Percentiles rank a stretch among this genome's conserved stretches.
These are phyloP conservation scores for Colletotrichum tropicicola DNA, from an alignment of 2,329 filamentous ascomycete species.

Conservation along the genomic window DNA sequence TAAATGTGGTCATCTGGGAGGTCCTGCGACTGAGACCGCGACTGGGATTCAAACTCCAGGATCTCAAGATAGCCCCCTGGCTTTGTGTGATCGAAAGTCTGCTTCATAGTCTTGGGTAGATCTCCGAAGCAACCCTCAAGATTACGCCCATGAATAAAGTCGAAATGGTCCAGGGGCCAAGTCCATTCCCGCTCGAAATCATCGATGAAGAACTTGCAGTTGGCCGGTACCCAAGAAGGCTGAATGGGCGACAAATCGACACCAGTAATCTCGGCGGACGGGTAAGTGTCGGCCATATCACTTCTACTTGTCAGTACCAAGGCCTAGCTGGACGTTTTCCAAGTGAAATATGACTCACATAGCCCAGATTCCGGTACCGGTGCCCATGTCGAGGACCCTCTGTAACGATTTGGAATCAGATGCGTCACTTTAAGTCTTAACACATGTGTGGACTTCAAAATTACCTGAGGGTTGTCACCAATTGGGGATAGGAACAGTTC, in stretches of 20 bases:
- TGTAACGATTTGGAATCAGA: constrained; percentile 25
- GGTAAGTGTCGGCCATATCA: constrained; percentile 55
- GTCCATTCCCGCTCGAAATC: constrained; percentile 55
- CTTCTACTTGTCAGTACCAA: constrained; percentile 41
- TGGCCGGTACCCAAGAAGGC: constrained; percentile 46
- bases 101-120: constrained; percentile 62
- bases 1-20: background rate
- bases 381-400: constrained; percentile 52
- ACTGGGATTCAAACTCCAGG: constrained; percentile 36
- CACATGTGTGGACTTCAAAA: background rate
- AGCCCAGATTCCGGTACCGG: constrained; percentile 53
- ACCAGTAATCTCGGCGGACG: constrained; percentile 54
- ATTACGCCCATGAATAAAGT: constrained; percentile 68
- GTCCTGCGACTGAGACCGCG: constrained; percentile 11
- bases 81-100: constrained; percentile 60
- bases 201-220: constrained; percentile 46
- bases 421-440: accelerated
- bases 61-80: constrained; percentile 43
- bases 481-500: constrained; percentile 48
- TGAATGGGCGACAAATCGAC: constrained; percentile 62
- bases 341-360: constrained; percentile 40
- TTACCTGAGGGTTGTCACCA: constrained; percentile 34
- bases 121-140: constrained; percentile 66
- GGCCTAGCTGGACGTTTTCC: too few relatives aligned
- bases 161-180: constrained; percentile 48